Percentiles rank a stretch among this genome's conserved stretches.
phyloP scores from a whole-genome alignment of 768 basidiomycete species.

The Neoboletus magnificus region DNA sequence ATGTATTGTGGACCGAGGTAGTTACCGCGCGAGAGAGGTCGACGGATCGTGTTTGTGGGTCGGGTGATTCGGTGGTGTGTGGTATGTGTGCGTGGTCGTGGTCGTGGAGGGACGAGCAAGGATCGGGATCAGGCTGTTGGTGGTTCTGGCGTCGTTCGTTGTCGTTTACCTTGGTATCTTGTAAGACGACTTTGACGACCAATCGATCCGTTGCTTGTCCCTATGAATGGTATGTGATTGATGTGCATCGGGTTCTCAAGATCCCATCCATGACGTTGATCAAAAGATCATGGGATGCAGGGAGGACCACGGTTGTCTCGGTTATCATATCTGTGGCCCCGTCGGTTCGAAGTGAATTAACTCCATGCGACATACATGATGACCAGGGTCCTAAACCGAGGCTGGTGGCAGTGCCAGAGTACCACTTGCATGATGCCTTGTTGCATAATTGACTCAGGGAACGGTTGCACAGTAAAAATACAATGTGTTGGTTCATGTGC shows the following conservation, averaged over 20 bases:
- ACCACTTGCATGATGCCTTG: neutral
- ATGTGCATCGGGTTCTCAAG: neutral
- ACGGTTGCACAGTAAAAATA: neutral
- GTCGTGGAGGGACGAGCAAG: conserved; percentile 6
- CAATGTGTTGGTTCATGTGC: neutral
- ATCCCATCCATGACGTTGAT: neutral
- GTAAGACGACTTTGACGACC: conserved; percentile 5
- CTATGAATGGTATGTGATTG: neutral
- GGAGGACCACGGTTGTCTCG: neutral
- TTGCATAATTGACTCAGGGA: neutral
- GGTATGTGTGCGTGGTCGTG: conserved; percentile 4
- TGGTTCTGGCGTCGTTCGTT: conserved; percentile 1
- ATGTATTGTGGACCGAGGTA: conserved; percentile 19
- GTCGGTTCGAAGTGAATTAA: neutral
- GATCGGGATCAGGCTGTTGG: conserved; percentile 4
- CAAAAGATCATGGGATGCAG: neutral
- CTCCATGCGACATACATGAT: neutral
- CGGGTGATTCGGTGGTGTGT: conserved; percentile 11
- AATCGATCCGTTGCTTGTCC: conserved; percentile 7
- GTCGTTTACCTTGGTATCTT: conserved; percentile 4
- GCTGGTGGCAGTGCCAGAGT: neutral
- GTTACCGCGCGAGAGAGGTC: conserved; percentile 11
- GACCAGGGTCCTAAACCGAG: neutral
- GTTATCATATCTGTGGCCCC: neutral
- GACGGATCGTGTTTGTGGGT: conserved; percentile 14